Evolutionary conservation across 2,329 filamentous ascomycete genomes (phyloP), one percentile per base, ranked within the genome.

Genomic region (Fusarium sp.): DNA sequence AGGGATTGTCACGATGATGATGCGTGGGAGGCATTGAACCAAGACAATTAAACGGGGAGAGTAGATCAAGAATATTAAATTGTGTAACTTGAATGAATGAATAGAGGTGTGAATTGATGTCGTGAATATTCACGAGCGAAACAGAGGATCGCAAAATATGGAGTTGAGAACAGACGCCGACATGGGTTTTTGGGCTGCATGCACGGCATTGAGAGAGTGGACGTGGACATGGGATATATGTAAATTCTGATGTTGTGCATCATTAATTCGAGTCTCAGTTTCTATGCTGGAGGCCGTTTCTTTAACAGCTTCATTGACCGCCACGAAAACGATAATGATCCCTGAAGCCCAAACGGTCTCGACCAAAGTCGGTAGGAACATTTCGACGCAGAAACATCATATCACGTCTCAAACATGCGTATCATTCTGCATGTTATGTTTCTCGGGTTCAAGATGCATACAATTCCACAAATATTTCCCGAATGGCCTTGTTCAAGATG

Each of bases 201-300:
- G 66, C 66, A 55, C 29, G 61, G 61, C 61, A 69, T 69, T 47
- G 23, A 31, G 31, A 35, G 29, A 47, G 46, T 54, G 47, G 60
- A 20, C 42, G 46, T 54, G 47, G 60, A 20, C 42, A 54, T 48
- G 48, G 33, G 28, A 54, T 26, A 39, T 21, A 38, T 24, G 29
- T 33, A 49, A 13, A 21, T 28, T 28, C 21, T 18, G 9, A 46
- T 57, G 52, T 54, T 42, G 35, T 42, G 35, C 55, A 69, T 64
- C n/a, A 39, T 38, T 41, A 10, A 15, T 38, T 26, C n/a, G n/a
- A n/a, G n/a, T n/a, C n/a, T n/a, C n/a, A n/a, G n/a, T n/a, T n/a
- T n/a, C n/a, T n/a, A n/a, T 35, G 4, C 24, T 18, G 28, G 28
- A 29, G 35, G 8, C 38, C n/a, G 23, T 46, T 15, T n/a, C 31